phyloP scores from a whole-genome alignment of 2,329 filamentous ascomycete species.

The Nemania sp. region DNA sequence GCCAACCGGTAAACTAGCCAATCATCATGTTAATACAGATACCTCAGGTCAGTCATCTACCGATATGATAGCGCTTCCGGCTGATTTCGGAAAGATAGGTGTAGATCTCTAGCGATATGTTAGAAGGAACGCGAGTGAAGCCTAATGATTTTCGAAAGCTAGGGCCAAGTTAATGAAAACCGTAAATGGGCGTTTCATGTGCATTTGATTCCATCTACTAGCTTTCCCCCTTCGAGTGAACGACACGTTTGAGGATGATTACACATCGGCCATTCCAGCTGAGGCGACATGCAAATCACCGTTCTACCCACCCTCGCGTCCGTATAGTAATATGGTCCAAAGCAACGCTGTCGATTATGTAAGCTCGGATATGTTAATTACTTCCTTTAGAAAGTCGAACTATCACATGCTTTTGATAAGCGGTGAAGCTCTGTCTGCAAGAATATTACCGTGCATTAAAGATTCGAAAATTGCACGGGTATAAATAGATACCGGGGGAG shows the following conservation, averaged over 20 bases:
- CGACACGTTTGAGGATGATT: background rate
- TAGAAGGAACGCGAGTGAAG: background rate
- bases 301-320: background rate
- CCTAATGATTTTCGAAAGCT: background rate
- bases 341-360: background rate
- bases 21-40: background rate
- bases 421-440: background rate
- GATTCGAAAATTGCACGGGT: background rate
- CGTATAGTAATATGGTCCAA: background rate
- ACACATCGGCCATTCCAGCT: background rate
- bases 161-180: background rate
- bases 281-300: background rate
- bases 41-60: background rate
- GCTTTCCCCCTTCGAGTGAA: background rate
- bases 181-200: background rate
- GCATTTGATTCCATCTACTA: background rate
- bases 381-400: background rate
- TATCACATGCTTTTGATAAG: background rate
- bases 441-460: background rate
- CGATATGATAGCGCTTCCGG: background rate
- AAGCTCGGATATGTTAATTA: background rate
- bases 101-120: conserved; percentile 3
- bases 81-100: background rate
- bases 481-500: background rate
- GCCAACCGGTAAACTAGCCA: background rate